Conservation (phyloP, 192 early-diverging fungal genomes). For the Pilaira anomala region DNA sequence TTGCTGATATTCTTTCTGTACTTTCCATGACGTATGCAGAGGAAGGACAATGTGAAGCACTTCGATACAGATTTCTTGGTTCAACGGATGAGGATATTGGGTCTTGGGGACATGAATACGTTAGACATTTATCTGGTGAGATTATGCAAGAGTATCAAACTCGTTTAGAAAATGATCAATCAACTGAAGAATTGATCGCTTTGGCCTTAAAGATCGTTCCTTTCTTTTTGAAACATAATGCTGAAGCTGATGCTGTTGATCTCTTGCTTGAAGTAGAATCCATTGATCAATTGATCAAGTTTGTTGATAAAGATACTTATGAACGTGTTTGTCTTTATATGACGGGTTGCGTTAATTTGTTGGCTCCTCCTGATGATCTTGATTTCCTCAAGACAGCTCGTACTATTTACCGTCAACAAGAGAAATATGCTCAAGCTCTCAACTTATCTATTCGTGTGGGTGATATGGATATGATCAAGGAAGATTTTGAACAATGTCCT, state of each 20-base stretch:
- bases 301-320: constrained; percentile 92
- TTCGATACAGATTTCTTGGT: constrained; percentile 88
- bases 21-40: constrained; percentile 94
- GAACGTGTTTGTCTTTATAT: constrained; percentile 95
- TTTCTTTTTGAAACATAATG: constrained; percentile 96
- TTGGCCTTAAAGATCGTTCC: constrained; percentile 86
- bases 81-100: constrained; percentile 72
- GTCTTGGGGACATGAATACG: constrained; percentile 99
- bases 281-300: constrained; percentile 73
- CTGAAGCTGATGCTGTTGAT: constrained; percentile 98
- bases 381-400: constrained; percentile 84
- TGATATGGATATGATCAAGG: constrained; percentile 74
- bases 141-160: constrained; percentile 80
- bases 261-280: constrained; percentile 87
- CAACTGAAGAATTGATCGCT: constrained; percentile 63
- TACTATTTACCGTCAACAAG: constrained; percentile 82
- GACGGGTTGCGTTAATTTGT: constrained; percentile 87
- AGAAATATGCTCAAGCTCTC: constrained; percentile 79
- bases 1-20: constrained; percentile 96
- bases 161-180: constrained; percentile 59
- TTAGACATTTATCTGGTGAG: constrained; percentile 89
- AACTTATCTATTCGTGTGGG: constrained; percentile 84
- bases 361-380: constrained; percentile 87
- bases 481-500: constrained; percentile 80
- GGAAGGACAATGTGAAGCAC: constrained; percentile 77